These are phyloP conservation scores for Nigrospora oryzae DNA, from an alignment of 2,329 filamentous ascomycete genomes.

Conservation along the genomic window DNA sequence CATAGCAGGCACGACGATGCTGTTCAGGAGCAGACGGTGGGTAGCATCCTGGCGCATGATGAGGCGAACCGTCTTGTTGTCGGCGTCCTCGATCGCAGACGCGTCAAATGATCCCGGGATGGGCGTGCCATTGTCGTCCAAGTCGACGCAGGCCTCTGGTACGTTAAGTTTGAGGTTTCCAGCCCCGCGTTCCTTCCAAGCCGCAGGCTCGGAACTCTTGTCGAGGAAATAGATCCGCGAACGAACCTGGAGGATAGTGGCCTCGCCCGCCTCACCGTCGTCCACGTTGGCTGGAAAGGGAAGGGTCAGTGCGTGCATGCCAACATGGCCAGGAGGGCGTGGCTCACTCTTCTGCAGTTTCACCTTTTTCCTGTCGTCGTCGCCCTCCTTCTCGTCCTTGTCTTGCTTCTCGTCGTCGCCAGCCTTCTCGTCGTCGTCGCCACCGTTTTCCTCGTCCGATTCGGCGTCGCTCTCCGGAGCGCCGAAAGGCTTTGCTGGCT, in stretches of 20 bases:
- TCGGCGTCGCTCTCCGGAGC: slow-evolving; percentile 61
- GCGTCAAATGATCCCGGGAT: slow-evolving; percentile 47
- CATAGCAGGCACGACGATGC: slow-evolving; percentile 69
- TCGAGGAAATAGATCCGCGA: slow-evolving; percentile 81
- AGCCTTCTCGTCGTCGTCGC: slow-evolving; percentile 28
- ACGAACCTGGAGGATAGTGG: slow-evolving; percentile 64
- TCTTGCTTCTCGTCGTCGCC: slow-evolving; percentile 39
- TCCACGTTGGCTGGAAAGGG: slow-evolving; percentile 53
- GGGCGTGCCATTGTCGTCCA: slow-evolving; percentile 36
- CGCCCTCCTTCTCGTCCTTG: slow-evolving; percentile 31
- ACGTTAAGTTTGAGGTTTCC: slow-evolving; percentile 83
- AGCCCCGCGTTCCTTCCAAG: slow-evolving; percentile 84
- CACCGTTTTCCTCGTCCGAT: slow-evolving; percentile 34
- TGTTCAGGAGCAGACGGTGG: slow-evolving; percentile 79
- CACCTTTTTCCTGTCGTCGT: slow-evolving; percentile 51
- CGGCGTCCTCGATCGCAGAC: slow-evolving; percentile 39
- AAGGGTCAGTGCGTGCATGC: background rate
- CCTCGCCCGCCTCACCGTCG: slow-evolving; percentile 80
- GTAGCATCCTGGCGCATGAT: slow-evolving; percentile 90
- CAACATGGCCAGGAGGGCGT: background rate
- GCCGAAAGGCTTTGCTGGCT: slow-evolving; percentile 66
- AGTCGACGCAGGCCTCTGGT: slow-evolving; percentile 45
- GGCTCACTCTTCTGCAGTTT: slow-evolving; percentile 64
- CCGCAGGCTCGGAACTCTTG: slow-evolving; percentile 43
- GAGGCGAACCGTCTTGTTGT: slow-evolving; percentile 56